Percentiles rank a stretch among this genome's conserved stretches.
Conservation (phyloP, 805 yeast genomes). For the Nakazawaea populi region DNA sequence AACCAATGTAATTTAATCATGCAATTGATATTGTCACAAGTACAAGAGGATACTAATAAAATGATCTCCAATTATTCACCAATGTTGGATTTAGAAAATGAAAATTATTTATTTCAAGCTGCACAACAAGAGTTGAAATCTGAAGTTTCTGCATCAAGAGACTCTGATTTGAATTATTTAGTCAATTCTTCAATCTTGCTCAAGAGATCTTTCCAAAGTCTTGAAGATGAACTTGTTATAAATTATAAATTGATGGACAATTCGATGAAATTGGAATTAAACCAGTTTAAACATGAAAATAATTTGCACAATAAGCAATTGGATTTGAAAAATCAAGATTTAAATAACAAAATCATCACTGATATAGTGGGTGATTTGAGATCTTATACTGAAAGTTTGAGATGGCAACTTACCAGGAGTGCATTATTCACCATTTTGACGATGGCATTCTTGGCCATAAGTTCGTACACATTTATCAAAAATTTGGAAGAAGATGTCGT, state of each 20-base stretch:
- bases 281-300: constrained; percentile 83
- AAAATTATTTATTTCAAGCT: constrained; percentile 82
- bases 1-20: constrained; percentile 58
- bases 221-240: constrained; percentile 65
- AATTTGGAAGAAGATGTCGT: constrained; percentile 20
- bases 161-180: constrained; percentile 59
- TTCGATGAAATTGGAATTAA: constrained; percentile 67
- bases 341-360: constrained; percentile 78
- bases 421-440: constrained; percentile 74
- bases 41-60: constrained; percentile 35
- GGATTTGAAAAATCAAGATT: constrained; percentile 69
- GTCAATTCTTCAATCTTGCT: constrained; percentile 61
- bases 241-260: constrained; percentile 63
- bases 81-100: constrained; percentile 75
- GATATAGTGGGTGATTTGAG: constrained; percentile 76
- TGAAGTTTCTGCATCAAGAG: constrained; percentile 70
- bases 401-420: constrained; percentile 92
- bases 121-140: constrained; percentile 83
- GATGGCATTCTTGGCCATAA: constrained; percentile 56
- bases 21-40: constrained; percentile 29
- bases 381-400: constrained; percentile 78
- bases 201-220: constrained; percentile 64
- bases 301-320: constrained; percentile 66
- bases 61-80: constrained; percentile 44
- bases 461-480: constrained; percentile 40